Evolutionary conservation across 257 asterid species (phyloP).

Genomic region (Rhazya stricta): DNA sequence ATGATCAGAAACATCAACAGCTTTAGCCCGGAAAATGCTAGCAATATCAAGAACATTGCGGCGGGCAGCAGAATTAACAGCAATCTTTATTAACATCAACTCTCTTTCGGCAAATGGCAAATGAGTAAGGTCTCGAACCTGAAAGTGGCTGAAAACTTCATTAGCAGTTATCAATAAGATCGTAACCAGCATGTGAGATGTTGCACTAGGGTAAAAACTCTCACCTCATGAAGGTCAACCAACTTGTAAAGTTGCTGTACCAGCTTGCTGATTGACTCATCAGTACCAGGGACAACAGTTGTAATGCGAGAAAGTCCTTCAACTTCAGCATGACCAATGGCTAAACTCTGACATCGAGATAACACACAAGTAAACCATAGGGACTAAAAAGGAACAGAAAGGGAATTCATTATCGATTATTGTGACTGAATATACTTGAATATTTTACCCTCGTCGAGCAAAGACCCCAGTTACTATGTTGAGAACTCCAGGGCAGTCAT

Average conservation of each 20-base stretch:
- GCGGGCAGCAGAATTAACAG: conserved; percentile 87
- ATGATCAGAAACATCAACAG: conserved; percentile 97
- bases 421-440: conserved; percentile 49
- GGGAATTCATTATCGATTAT: conserved; percentile 1
- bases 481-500: conserved; percentile 96
- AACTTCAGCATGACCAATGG: conserved; percentile 94
- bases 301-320: conserved; percentile 96
- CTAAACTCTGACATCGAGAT: conserved; percentile 67
- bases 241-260: conserved; percentile 79
- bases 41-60: conserved; percentile 95
- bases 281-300: conserved; percentile 97
- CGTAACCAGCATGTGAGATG: not conserved
- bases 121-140: conserved; percentile 87
- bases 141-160: conserved; percentile 12
- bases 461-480: conserved; percentile 88
- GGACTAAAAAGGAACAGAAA: conserved; percentile 7
- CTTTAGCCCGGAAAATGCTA: conserved; percentile 95
- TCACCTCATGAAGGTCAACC: conserved; percentile 93
- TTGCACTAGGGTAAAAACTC: conserved; percentile 13
- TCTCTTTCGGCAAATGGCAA: conserved; percentile 93
- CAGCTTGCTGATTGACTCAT: conserved; percentile 79
- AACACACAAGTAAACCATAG: conserved; percentile 15
- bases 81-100: conserved; percentile 79
- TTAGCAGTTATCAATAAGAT: not conserved
- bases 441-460: conserved; percentile 95